A percentile compares a stretch with the other conserved stretches of the same genome.
phyloP scores from a whole-genome alignment of 2,329 filamentous ascomycete genomes.

The Colletotrichum sp. region DNA sequence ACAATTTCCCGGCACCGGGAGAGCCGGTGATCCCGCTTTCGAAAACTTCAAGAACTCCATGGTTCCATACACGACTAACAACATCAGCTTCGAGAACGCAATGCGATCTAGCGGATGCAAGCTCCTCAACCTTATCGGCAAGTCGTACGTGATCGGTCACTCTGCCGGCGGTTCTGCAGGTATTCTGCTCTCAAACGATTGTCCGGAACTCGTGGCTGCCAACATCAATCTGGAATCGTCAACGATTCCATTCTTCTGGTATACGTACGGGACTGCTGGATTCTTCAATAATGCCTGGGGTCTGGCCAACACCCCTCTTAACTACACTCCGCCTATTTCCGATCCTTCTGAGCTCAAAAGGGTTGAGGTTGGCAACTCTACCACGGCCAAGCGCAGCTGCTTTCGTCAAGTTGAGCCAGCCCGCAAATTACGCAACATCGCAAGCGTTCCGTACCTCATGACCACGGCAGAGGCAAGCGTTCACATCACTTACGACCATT shows the following conservation, averaged over 20 bases:
- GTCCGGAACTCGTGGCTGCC: slow-evolving; percentile 25
- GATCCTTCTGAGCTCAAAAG: slow-evolving; percentile 2
- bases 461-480: slow-evolving; percentile 56
- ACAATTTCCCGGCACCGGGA: slow-evolving; percentile 40
- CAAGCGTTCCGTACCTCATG: slow-evolving; percentile 49
- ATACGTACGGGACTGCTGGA: slow-evolving; percentile 12
- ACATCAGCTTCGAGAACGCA: slow-evolving; percentile 27
- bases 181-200: slow-evolving; percentile 28
- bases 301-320: slow-evolving; percentile 43
- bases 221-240: slow-evolving; percentile 29
- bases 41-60: slow-evolving; percentile 32
- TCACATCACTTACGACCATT: slow-evolving; percentile 59
- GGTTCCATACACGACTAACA: slow-evolving; percentile 30
- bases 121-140: slow-evolving; percentile 31
- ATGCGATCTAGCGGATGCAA: slow-evolving; percentile 31
- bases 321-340: slow-evolving; percentile 39
- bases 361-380: slow-evolving; percentile 9
- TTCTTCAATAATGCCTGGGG: slow-evolving; percentile 36
- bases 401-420: slow-evolving; percentile 1
- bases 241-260: slow-evolving; percentile 29
- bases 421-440: slow-evolving; percentile 51
- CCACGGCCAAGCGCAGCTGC: not conserved
- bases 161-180: slow-evolving; percentile 24
- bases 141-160: slow-evolving; percentile 32
- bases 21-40: slow-evolving; percentile 28